phyloP scores from a whole-genome alignment of 2,329 filamentous ascomycete genomes.

The Penicillium sp. region DNA sequence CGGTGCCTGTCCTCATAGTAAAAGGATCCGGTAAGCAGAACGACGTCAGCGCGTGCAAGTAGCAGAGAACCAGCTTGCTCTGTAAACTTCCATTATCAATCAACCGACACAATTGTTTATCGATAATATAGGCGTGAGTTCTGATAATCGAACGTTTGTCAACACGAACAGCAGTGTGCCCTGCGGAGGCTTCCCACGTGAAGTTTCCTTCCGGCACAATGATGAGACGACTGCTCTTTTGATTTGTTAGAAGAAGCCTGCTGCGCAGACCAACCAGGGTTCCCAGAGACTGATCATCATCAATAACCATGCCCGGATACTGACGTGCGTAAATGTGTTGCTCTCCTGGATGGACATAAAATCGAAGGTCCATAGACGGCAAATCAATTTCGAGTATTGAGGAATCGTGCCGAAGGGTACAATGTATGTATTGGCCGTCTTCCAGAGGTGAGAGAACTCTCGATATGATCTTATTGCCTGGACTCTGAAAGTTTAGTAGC shows the following conservation, averaged over 20 bases:
- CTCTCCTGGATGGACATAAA: slow-evolving; percentile 32
- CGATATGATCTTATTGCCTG: slow-evolving; percentile 28
- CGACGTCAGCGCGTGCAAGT: slow-evolving; percentile 37
- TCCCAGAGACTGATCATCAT: slow-evolving; percentile 44
- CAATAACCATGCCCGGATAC: slow-evolving; percentile 49
- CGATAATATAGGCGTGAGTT: neutral
- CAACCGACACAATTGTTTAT: slow-evolving; percentile 35
- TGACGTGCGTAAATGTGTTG: slow-evolving; percentile 44
- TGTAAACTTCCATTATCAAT: slow-evolving; percentile 48
- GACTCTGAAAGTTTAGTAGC: slow-evolving; percentile 34
- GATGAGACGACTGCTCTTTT: neutral
- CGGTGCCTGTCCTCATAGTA: slow-evolving; percentile 4
- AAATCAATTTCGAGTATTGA: slow-evolving; percentile 39
- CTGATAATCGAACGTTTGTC: slow-evolving; percentile 33
- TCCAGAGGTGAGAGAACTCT: slow-evolving; percentile 39
- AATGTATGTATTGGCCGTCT: slow-evolving; percentile 30
- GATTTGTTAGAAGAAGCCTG: slow-evolving; percentile 45
- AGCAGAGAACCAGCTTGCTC: slow-evolving; percentile 51
- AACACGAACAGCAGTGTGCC: neutral
- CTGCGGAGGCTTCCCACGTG: neutral
- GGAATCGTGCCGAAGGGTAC: slow-evolving; percentile 20
- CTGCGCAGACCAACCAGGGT: slow-evolving; percentile 49
- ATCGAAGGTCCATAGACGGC: slow-evolving; percentile 48
- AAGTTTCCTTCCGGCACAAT: neutral
- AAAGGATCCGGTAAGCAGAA: slow-evolving; percentile 31